Conservation (phyloP, 75 land plant species). For the Ceratopteris richardii region DNA sequence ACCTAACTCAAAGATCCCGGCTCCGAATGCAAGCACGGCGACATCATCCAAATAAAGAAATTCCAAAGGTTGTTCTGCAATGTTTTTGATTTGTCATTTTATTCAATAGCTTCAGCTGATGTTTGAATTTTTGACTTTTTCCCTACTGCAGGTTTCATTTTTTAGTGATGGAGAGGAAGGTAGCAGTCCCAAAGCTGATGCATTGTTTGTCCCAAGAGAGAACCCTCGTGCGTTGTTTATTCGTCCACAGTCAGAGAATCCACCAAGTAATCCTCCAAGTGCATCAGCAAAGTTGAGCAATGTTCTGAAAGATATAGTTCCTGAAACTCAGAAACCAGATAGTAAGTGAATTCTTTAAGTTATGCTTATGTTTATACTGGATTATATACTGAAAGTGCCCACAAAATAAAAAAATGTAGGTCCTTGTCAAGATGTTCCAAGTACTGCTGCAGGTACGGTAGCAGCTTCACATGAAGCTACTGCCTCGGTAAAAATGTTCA, state of each 20-base stretch:
- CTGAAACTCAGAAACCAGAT: neutral
- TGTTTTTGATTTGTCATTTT: no score
- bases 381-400: no score
- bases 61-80: constrained; percentile 44
- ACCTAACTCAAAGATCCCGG: constrained; percentile 66
- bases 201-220: constrained; percentile 84
- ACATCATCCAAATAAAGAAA: constrained; percentile 67
- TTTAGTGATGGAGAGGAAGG: constrained; percentile 82
- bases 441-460: neutral
- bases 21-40: constrained; percentile 70
- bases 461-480: neutral
- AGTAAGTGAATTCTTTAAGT: constrained; percentile 5
- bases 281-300: constrained; percentile 22
- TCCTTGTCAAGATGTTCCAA: neutral
- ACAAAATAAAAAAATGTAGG: no score
- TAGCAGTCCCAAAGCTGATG: constrained; percentile 88
- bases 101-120: neutral
- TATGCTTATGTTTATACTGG: neutral
- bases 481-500: neutral
- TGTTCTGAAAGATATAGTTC: neutral
- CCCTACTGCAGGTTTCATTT: constrained; percentile 91
- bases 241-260: constrained; percentile 44
- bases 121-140: neutral
- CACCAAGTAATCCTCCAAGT: constrained; percentile 30
- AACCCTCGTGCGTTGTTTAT: constrained; percentile 86